Conservation (phyloP, 2,329 filamentous ascomycete species). For the Thermomyces lanuginosus region DNA sequence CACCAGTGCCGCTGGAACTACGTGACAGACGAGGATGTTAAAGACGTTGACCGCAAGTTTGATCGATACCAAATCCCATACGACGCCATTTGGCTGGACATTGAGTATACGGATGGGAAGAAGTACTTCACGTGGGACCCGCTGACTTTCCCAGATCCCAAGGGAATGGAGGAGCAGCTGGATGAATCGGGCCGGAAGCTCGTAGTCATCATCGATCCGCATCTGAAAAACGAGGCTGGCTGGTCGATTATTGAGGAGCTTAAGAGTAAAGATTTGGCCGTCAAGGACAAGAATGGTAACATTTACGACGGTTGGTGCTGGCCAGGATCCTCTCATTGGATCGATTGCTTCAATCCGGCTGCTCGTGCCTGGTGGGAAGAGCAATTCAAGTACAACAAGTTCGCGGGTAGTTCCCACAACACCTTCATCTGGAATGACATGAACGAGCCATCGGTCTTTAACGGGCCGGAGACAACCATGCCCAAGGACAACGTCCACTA, state of each 20-base stretch:
- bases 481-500: slow-evolving; percentile 93
- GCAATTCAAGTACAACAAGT: slow-evolving; percentile 74
- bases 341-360: slow-evolving; percentile 90
- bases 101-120: slow-evolving; percentile 92
- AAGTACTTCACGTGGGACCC: slow-evolving; percentile 98
- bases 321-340: slow-evolving; percentile 92
- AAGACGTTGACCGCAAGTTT: slow-evolving; percentile 89
- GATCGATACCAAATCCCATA: slow-evolving; percentile 92
- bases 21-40: slow-evolving; percentile 89
- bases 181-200: slow-evolving; percentile 75
- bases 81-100: slow-evolving; percentile 97
- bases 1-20: slow-evolving; percentile 99
- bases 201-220: slow-evolving; percentile 88
- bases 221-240: slow-evolving; percentile 80
- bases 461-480: slow-evolving; percentile 96
- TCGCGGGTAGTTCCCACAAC: slow-evolving; percentile 74
- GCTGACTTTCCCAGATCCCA: slow-evolving; percentile 71
- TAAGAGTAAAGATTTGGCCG: slow-evolving; percentile 65
- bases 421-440: slow-evolving; percentile 98
- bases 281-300: slow-evolving; percentile 77
- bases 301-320: slow-evolving; percentile 97
- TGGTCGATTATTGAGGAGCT: slow-evolving; percentile 67
- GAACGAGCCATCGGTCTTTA: slow-evolving; percentile 98
- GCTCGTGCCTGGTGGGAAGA: slow-evolving; percentile 80
- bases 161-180: slow-evolving; percentile 74